A percentile compares a stretch with the other conserved stretches of the same genome.
Evolutionary conservation across 1,139 yeast species (phyloP).

Genomic region (Yamadazyma mexicana): DNA sequence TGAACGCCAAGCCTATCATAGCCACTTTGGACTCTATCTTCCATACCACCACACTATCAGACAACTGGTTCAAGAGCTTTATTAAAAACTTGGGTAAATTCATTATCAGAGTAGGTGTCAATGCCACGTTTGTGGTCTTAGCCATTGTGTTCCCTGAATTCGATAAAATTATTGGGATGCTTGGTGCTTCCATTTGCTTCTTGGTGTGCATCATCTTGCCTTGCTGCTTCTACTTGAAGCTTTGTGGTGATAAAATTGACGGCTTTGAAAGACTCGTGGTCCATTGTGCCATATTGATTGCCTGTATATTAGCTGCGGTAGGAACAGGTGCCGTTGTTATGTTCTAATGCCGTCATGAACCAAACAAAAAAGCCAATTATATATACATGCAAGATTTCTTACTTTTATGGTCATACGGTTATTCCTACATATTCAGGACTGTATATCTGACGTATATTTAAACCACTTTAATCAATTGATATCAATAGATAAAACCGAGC

Average conservation of each 20-base stretch:
- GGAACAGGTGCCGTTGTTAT: constrained; percentile 45
- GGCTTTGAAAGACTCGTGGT: constrained; percentile 25
- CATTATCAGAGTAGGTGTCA: constrained; percentile 45
- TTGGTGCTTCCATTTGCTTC: constrained; percentile 60
- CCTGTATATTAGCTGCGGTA: constrained; percentile 30
- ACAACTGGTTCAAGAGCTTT: constrained; percentile 11
- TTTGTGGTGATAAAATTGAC: constrained; percentile 27
- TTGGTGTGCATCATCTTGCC: constrained; percentile 58
- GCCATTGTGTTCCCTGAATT: constrained; percentile 61
- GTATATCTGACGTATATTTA: too few species aligned
- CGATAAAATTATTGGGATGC: constrained; percentile 54
- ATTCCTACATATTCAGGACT: too few species aligned
- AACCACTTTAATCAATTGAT: too few species aligned
- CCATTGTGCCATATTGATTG: constrained; percentile 21
- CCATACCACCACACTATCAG: constrained; percentile 18
- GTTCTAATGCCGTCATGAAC: constrained; percentile 14
- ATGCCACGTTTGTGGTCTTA: constrained; percentile 47
- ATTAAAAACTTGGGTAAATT: constrained; percentile 18
- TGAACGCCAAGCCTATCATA: constrained; percentile 83
- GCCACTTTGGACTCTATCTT: constrained; percentile 53
- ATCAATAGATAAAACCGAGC: background rate
- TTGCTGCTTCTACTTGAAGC: constrained; percentile 49
- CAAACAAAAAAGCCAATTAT: too few species aligned
- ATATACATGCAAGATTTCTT: too few species aligned
- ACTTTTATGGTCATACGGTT: too few species aligned